Base-by-base conservation (phyloP, 306 rosid genomes). In the Carpinus fangiana region DNA sequence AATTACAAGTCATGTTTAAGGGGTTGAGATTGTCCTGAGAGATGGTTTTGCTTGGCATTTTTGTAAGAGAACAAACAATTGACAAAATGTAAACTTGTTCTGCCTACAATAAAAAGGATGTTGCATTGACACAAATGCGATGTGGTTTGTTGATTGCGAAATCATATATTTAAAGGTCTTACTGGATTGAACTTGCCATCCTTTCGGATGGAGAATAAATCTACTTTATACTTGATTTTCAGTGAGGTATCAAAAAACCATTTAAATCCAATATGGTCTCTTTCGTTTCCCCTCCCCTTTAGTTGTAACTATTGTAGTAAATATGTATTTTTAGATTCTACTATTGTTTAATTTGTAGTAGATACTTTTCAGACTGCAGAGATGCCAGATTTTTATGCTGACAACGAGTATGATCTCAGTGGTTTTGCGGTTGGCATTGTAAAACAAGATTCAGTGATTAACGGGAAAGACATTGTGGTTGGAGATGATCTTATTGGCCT, bases 391-490 rank as follows among this genome's bases (percentile, higher is more conserved):
- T 93, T 95, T 55, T 95, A 95, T 38, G 92, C 90, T 57, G 86
- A 91, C 43, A 96, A 97, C 1, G 98, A 95, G 78, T 93, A 95
- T 77, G 97, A 95, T 78, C 98, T 95, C 51, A 95, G 98, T 72
- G 99, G 99, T 62, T 91, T 91, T 86, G 98, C 96, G 2, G 98
- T 95, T 56, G 99, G 98, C 36, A 84, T 84, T 53, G 98, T 95
- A 11, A 89, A 93, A 72, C 88, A 90, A 53, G 98, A 91, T 38
- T 72, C 89, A 56, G 91, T 95, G 51, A 90, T 95, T 71, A 82
- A 92, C 73, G 98, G 99, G 16, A 82, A 89, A 74, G 83, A 87
- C 79, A 90, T 95, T 68, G 80, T 70, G 76, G 86, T 81, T n/a
- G 99, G 99, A 70, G 94, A 91, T 78, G 83, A 84, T 61, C 87